Evolutionary conservation across 2,329 filamentous ascomycete genomes (phyloP).

Genomic region (Curvularia verruculosa): DNA sequence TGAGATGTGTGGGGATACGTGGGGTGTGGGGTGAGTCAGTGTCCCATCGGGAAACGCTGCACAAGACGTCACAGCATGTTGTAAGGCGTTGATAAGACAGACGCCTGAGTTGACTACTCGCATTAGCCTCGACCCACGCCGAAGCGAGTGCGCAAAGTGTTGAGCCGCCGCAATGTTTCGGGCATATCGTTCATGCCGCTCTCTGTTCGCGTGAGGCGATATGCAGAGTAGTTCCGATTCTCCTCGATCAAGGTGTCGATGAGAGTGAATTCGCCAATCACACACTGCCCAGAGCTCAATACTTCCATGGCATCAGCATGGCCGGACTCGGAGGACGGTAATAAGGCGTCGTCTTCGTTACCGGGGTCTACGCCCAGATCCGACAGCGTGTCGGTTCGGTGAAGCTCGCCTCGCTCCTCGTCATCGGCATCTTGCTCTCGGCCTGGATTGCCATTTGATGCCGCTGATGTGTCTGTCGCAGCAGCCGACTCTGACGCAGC

Average conservation of each 20-base stretch:
- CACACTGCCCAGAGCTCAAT: slow-evolving; percentile 55
- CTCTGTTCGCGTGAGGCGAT: slow-evolving; percentile 38
- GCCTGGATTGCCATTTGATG: slow-evolving; percentile 20
- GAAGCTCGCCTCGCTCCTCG: slow-evolving; percentile 63
- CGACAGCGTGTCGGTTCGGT: slow-evolving; percentile 46
- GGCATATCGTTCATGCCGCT: slow-evolving; percentile 39
- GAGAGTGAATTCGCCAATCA: slow-evolving; percentile 54
- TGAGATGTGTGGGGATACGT: background rate
- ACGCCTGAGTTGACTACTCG: slow-evolving; percentile 2
- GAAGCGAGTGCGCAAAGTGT: slow-evolving; percentile 42
- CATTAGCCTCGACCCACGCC: slow-evolving; percentile 40
- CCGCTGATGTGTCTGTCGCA: slow-evolving; percentile 12
- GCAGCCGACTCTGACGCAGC: slow-evolving; percentile 18
- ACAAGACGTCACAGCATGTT: slow-evolving; percentile 4
- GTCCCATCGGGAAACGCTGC: slow-evolving; percentile 8
- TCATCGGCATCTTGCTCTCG: slow-evolving; percentile 62
- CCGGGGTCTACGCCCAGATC: slow-evolving; percentile 52
- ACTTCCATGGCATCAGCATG: slow-evolving; percentile 49
- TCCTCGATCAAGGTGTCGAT: slow-evolving; percentile 52
- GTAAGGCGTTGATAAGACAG: slow-evolving; percentile 11
- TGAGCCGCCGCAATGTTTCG: slow-evolving; percentile 41
- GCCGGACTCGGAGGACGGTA: slow-evolving; percentile 36
- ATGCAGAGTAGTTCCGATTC: slow-evolving; percentile 47
- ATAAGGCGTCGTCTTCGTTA: slow-evolving; percentile 35
- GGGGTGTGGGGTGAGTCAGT: background rate